Evolutionary conservation across 1,284 basidiomycete genomes (phyloP).

Genomic region (Boletus smithii): DNA sequence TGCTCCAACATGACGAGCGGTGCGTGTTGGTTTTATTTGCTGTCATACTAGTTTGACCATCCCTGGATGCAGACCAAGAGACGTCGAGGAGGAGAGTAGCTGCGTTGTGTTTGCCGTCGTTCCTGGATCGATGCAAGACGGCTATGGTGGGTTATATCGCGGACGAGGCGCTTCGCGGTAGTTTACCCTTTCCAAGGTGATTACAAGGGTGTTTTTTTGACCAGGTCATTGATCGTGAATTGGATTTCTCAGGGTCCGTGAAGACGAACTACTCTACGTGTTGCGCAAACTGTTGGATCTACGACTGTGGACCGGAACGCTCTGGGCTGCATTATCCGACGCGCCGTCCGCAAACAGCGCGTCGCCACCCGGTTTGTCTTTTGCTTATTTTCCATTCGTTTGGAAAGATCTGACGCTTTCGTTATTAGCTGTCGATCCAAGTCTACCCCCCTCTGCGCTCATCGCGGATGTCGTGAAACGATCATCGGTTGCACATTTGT

Average conservation of each 20-base stretch:
- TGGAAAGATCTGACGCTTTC: background rate
- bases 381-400: slow-evolving; percentile 1
- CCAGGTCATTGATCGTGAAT: background rate
- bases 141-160: slow-evolving; percentile 74
- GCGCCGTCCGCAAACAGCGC: slow-evolving; percentile 52
- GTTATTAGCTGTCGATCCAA: slow-evolving; percentile 41
- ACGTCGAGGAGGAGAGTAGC: slow-evolving; percentile 62
- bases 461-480: slow-evolving; percentile 67
- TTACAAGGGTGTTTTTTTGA: background rate
- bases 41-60: background rate
- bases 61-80: slow-evolving; percentile 49
- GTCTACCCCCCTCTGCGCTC: slow-evolving; percentile 45
- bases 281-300: slow-evolving; percentile 72
- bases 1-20: slow-evolving; percentile 66
- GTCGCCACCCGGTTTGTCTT: slow-evolving; percentile 51
- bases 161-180: slow-evolving; percentile 79
- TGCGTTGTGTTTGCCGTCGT: slow-evolving; percentile 61
- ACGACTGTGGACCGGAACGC: slow-evolving; percentile 65
- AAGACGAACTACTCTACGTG: slow-evolving; percentile 88
- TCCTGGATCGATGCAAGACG: slow-evolving; percentile 71
- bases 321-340: slow-evolving; percentile 72
- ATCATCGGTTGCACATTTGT: slow-evolving; percentile 76
- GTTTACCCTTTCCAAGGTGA: slow-evolving; percentile 81
- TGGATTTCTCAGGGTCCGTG: slow-evolving; percentile 56
- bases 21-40: slow-evolving; percentile 22